Evolutionary conservation across 2,329 filamentous ascomycete species (phyloP).

Genomic region (Amylocarpus encephaloides): DNA sequence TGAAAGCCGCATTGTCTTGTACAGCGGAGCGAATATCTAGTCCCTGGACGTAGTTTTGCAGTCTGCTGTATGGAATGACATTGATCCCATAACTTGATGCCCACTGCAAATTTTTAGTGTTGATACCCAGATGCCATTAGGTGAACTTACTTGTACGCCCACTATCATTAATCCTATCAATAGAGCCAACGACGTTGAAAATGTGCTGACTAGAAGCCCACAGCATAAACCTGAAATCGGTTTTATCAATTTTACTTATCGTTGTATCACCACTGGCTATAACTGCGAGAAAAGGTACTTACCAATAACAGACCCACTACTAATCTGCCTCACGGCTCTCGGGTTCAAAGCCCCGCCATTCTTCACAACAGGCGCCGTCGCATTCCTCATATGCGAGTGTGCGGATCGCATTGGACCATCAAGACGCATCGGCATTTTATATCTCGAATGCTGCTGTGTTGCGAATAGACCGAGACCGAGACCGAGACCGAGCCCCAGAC

Average conservation of each 20-base stretch:
- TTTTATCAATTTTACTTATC: neutral
- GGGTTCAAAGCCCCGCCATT: slow-evolving; percentile 22
- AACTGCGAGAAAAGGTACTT: slow-evolving; percentile 1
- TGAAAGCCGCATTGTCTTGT: slow-evolving; percentile 34
- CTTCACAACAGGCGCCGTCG: slow-evolving; percentile 18
- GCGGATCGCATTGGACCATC: slow-evolving; percentile 20
- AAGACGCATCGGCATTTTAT: slow-evolving; percentile 30
- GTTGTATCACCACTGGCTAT: neutral
- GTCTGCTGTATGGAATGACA: slow-evolving; percentile 31
- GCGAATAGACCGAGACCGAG: slow-evolving; percentile 33
- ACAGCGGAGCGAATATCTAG: slow-evolving; percentile 40
- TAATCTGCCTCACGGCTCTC: slow-evolving; percentile 29
- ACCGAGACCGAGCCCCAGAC: slow-evolving; percentile 33
- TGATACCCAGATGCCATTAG: neutral
- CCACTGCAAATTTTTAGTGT: slow-evolving; percentile 32
- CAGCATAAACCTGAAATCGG: slow-evolving; percentile 20
- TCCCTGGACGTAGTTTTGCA: slow-evolving; percentile 45
- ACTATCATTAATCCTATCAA: slow-evolving; percentile 60
- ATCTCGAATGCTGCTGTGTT: slow-evolving; percentile 27
- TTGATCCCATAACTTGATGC: slow-evolving; percentile 46
- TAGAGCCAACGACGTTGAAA: slow-evolving; percentile 64
- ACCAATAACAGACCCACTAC: slow-evolving; percentile 30
- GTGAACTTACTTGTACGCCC: slow-evolving; percentile 31
- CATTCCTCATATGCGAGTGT: slow-evolving; percentile 28
- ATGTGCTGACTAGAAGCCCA: slow-evolving; percentile 55